Evolutionary conservation across 2,329 filamentous ascomycete species (phyloP), one percentile per base, ranked within the genome.

Genomic region (Chaetomium olivaceum): DNA sequence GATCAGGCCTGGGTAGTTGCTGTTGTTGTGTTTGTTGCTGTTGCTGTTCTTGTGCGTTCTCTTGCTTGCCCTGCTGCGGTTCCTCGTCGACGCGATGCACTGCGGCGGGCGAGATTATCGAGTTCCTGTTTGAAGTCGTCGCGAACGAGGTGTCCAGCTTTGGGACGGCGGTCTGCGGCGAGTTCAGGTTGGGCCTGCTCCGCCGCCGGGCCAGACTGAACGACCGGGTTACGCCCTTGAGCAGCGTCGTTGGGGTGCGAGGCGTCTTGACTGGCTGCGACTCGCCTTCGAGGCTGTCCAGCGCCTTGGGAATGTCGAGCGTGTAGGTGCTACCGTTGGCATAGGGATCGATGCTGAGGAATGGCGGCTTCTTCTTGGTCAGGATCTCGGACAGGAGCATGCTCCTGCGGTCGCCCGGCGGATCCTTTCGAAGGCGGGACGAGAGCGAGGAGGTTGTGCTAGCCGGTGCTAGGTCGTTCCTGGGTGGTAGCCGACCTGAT

Each of bases 341-440:
- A 67, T 81, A 86, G 1, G 85, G 85, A 71, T 87, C 85, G 67
- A 84, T 80, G 73, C 76, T 80, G 23, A 87, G 79, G 73, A 87
- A 87, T 2, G 79, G 75, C 1, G 81, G 83, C 29, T 76, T 70
- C 62, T 72, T 73, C 69, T 69, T 81, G 25, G 73, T 67, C 23
- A 78, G 70, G 51, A 76, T 70, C 56, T 73, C 71, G 50, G 75
- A 73, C 21, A 76, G 73, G 69, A 83, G 76, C 72, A 80, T 82
- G 74, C 78, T 81, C 56, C 80, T 81, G 57, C 79, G 80, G 36
- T 79, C 80, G 48, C 81, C 78, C 76, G 48, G 78, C 4, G 8
- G 14, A 25, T 59, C 56, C 16, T 54, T 62, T 25, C 21, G 58
- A 14, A 31, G 36, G 14, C 43, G 63, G 27, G 60, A 64, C n/a